Base-by-base conservation (phyloP, 169 alveolate genomes). In the Cystoisospora suis region DNA sequence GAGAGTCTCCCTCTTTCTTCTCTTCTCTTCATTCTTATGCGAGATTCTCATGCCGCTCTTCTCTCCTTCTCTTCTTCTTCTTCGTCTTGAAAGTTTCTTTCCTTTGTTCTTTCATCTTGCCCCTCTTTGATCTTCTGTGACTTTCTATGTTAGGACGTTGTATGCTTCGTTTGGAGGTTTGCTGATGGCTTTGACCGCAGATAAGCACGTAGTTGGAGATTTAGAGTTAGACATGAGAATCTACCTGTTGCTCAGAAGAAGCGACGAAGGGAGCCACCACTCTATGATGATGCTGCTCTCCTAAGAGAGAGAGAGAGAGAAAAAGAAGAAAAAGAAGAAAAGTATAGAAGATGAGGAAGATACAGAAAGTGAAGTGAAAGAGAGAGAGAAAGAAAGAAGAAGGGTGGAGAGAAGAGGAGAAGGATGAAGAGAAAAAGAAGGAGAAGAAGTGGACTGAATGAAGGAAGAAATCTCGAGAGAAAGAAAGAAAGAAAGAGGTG, bases 111-210 rank as follows among this genome's bases (percentile, higher is more conserved):
- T n/a, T 1, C 77, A 36, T 6, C 38, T 2, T 1, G 12, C 40
- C 34, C 44, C 1, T 65, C 6, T 65, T 65, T 20, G 77, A 9
- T 5, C 29, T 38, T 61, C 36, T 29, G 34, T 61, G 65, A 12
- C 12, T 53, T 86, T 80, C 77, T 89, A 86, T 91, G 42, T 9
- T 32, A 95, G 97, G 85, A 94, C 96, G 12, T 90, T 95, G 27
- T 95, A 94, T 86, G 98, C 98, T 29, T 97, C 98, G 23, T 97
- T 96, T 77, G 98, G 98, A 44, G 98, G 98, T 32, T 95, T 97
- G 45, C 93, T 97, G 81, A 96, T 96, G 98, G 95, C 98, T 1
- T 90, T 97, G 79, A 96, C 98, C 32, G 98, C 98, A 9, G 98
- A 97, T 91, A 97, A 97, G 90, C 97, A 96, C 90, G 96, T 97